These are phyloP conservation scores for Anacardium occidentale DNA, from an alignment of 345 rosid genomes.

Conservation along the genomic window DNA sequence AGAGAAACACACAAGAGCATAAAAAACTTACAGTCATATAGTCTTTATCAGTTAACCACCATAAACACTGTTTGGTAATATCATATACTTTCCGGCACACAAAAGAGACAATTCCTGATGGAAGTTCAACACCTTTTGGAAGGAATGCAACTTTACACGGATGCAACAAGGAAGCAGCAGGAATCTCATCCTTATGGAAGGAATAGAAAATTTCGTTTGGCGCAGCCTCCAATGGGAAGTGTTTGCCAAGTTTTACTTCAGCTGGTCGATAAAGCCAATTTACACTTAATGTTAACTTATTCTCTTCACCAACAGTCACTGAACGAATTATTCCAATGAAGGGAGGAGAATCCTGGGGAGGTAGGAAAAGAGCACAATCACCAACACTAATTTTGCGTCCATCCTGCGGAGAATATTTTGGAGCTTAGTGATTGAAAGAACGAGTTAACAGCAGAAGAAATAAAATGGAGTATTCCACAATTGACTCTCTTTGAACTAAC, in stretches of 20 bases:
- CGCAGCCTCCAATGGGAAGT: conserved; percentile 72
- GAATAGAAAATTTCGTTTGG: conserved; percentile 95
- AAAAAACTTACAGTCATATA: conserved; percentile 69
- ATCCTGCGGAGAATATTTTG: conserved; percentile 41
- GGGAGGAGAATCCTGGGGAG: conserved; percentile 83
- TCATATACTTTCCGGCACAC: conserved; percentile 91
- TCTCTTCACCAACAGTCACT: conserved; percentile 47
- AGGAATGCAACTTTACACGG: conserved; percentile 97
- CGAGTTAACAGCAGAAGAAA: neutral
- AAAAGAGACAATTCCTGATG: conserved; percentile 70
- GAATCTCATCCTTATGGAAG: conserved; percentile 90
- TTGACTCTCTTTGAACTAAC: neutral
- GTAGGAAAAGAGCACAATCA: conserved; percentile 91
- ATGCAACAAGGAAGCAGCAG: conserved; percentile 83
- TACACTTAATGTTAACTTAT: conserved; percentile 55
- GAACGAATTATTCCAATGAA: conserved; percentile 78
- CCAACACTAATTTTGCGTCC: conserved; percentile 84
- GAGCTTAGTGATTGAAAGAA: conserved; percentile 1
- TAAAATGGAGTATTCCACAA: neutral
- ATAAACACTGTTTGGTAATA: conserved; percentile 58
- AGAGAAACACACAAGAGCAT: neutral
- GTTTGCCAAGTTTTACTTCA: conserved; percentile 85
- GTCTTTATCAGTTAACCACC: conserved; percentile 97
- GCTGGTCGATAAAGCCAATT: conserved; percentile 90
- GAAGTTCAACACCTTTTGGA: conserved; percentile 74